Conservation (phyloP, 352 stramenopile genomes). For the Phytophthora megakarya region DNA sequence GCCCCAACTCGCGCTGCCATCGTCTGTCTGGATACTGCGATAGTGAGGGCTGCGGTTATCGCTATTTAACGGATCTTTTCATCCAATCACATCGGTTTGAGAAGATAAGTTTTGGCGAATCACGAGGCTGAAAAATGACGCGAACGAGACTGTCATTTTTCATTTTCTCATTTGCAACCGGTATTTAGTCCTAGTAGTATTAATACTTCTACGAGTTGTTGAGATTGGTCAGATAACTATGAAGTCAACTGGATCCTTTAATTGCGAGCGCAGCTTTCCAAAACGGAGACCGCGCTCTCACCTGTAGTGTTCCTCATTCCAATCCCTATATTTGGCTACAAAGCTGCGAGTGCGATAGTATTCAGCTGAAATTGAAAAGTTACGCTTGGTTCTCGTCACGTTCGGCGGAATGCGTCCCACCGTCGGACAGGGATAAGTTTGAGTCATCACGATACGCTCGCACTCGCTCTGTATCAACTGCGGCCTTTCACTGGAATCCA, state of each 20-base stretch:
- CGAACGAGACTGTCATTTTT: conserved; percentile 20
- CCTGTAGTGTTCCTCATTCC: conserved; percentile 81
- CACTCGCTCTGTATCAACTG: conserved; percentile 9
- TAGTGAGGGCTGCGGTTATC: conserved; percentile 9
- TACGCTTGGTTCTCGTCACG: conserved; percentile 89
- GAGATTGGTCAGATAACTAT: conserved; percentile 87
- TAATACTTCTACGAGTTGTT: background rate
- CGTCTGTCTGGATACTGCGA: conserved; percentile 15
- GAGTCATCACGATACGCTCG: conserved; percentile 76
- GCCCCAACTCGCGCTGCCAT: conserved; percentile 58
- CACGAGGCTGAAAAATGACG: background rate
- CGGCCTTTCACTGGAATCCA: conserved; percentile 30
- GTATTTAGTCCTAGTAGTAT: no score
- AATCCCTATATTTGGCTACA: conserved; percentile 27
- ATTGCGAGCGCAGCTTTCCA: conserved; percentile 74
- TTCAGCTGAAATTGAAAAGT: conserved; percentile 86
- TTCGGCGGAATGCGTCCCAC: conserved; percentile 82
- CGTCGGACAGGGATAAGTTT: conserved; percentile 91
- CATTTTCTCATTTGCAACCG: no score
- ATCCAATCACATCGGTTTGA: conserved; percentile 1
- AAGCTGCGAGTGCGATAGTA: conserved; percentile 40
- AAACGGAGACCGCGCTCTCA: conserved; percentile 76
- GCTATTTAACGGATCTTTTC: background rate
- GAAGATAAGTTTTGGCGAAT: conserved; percentile 19
- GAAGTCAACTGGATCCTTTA: conserved; percentile 87